Evolutionary conservation across 192 early-diverging fungal species (phyloP).

Genomic region (Backusella westeae): DNA sequence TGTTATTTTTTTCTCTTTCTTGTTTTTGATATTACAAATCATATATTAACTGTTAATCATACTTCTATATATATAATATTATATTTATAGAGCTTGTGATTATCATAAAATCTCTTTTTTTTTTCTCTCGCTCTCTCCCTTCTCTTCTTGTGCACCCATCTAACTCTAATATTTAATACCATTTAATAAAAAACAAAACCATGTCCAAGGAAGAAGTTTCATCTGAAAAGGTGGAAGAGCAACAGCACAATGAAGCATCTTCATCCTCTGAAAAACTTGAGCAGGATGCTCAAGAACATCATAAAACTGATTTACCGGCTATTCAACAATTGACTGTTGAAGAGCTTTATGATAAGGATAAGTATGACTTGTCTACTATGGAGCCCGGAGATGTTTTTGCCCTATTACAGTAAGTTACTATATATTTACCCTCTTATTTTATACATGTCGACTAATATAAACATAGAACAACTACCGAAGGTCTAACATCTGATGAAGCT

Average conservation of each 20-base stretch:
- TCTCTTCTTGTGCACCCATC: neutral
- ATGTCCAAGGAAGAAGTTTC: neutral
- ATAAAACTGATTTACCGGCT: constrained; percentile 5
- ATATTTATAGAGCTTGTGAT: neutral
- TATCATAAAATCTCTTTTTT: neutral
- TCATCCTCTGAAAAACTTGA: neutral
- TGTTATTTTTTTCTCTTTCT: neutral
- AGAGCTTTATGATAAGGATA: constrained; percentile 81
- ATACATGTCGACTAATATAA: neutral
- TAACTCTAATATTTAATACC: neutral
- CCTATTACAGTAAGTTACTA: constrained; percentile 51
- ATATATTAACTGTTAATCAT: neutral
- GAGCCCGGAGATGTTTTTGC: constrained; percentile 69
- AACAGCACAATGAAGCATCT: neutral
- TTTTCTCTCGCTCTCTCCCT: neutral
- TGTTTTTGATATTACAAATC: neutral
- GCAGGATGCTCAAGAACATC: neutral
- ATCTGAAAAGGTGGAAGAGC: neutral
- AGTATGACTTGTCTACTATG: constrained; percentile 78
- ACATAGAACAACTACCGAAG: constrained; percentile 49
- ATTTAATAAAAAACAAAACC: neutral
- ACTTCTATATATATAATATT: neutral
- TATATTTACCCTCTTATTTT: neutral
- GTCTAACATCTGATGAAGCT: constrained; percentile 64
- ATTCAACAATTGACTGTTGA: constrained; percentile 51